Conservation (phyloP, 129 eudicot species). For the Ambrosia artemisiifolia region DNA sequence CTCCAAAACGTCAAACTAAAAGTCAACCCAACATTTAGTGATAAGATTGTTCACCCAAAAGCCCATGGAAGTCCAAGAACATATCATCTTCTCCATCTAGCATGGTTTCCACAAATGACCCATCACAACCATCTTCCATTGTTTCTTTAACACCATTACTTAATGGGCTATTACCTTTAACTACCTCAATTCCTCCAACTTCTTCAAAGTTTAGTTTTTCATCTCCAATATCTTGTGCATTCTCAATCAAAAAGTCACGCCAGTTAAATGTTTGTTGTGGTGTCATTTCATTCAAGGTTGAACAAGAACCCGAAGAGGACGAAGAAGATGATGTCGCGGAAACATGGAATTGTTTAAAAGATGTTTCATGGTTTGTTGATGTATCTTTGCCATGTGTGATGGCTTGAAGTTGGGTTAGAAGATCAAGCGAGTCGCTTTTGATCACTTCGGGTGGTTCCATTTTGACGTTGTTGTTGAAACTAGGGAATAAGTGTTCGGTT, state of each 20-base stretch:
- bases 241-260: conserved; percentile 77
- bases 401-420: conserved; percentile 68
- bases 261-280: conserved; percentile 52
- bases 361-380: conserved; percentile 24
- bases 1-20: conserved; percentile 16
- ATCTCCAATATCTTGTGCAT: conserved; percentile 10
- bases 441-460: conserved; percentile 26
- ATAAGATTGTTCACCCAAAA: conserved; percentile 63
- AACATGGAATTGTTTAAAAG: neutral
- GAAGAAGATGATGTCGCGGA: conserved; percentile 34
- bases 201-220: conserved; percentile 9
- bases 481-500: conserved; percentile 16
- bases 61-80: conserved; percentile 65
- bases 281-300: conserved; percentile 33
- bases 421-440: conserved; percentile 49
- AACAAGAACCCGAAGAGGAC: conserved; percentile 33
- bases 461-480: conserved; percentile 32
- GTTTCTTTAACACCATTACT: conserved; percentile 23
- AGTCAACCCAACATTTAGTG: conserved; percentile 11
- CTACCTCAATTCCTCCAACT: conserved; percentile 17
- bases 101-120: conserved; percentile 78
- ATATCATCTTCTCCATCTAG: conserved; percentile 57
- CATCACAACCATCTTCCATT: conserved; percentile 37
- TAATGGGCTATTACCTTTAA: conserved; percentile 9
- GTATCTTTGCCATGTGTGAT: conserved; percentile 50